Base-by-base conservation (phyloP, 2,329 filamentous ascomycete species). In the Colletotrichum theobromicola region DNA sequence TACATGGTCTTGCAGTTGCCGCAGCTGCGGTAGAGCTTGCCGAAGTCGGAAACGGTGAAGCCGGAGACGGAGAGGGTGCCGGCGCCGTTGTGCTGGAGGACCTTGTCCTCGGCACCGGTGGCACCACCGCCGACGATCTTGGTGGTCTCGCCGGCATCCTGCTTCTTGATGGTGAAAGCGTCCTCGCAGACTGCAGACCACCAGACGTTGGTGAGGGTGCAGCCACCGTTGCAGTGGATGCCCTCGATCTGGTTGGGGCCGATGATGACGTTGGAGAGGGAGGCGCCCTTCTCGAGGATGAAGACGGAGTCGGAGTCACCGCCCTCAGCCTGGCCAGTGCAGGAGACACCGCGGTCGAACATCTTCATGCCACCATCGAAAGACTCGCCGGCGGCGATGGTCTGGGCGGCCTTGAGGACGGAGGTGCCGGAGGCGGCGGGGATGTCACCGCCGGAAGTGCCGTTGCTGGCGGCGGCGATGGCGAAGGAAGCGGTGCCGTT, bases 151-250 rank as follows among this genome's bases (percentile, higher is more conserved):
- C 72, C 62, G 62, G 68, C 68, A 0, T 72, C 72, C 68, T 74
- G 72, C 67, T 85, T 82, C 79, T 84, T 82, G 75, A 86, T 80
- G 10, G 83, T 85, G 65, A 74, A 74, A 21, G 72, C 72, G 21
- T 74, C 84, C 75, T 85, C 84, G 75, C 84, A 85, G 26, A 85
- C 82, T 42, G 84, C 81, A 12, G 79, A 77, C 81, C 82, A 84
- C 83, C 82, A 83, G 72, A 85, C 84, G 65, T 82, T 83, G 72
- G 79, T 79, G 35, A 82, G 73, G 4, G 79, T 81, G 77, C 87
- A 89, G n/a, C 84, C 80, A 46, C 87, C 87, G 58, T 82, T 77
- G 78, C 86, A 88, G 81, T 88, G 85, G 4, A 88, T 80, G 18
- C 86, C 86, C 77, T 88, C 86, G 15, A 79, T 80, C 70, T 88